Evolutionary conservation across 2,329 filamentous ascomycete species (phyloP).

Genomic region (Hymenoscyphus fructigenus): DNA sequence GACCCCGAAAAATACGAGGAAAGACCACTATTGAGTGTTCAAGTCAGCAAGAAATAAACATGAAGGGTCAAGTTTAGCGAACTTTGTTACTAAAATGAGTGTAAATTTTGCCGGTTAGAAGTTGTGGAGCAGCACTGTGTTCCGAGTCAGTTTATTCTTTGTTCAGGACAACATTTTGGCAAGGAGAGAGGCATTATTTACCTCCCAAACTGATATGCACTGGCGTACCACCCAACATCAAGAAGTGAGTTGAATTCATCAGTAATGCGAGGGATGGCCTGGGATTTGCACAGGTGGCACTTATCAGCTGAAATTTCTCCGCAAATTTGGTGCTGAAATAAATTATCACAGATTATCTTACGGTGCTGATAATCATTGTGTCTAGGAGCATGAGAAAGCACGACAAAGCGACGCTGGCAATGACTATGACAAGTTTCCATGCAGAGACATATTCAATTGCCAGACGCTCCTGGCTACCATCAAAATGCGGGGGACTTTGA

Average conservation of each 20-base stretch:
- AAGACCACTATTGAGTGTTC: background rate
- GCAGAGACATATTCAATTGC: background rate
- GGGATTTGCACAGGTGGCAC: background rate
- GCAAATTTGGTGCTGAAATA: too few relatives aligned
- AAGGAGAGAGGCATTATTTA: background rate
- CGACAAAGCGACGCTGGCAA: background rate
- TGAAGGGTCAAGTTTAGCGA: background rate
- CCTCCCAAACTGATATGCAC: slow-evolving; percentile 5
- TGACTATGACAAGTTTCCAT: background rate
- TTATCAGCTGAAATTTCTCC: too few relatives aligned
- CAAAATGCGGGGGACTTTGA: too few relatives aligned
- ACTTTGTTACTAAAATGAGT: slow-evolving; percentile 36
- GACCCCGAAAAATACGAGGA: slow-evolving; percentile 40
- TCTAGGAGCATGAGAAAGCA: slow-evolving; percentile 7
- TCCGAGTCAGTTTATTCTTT: background rate
- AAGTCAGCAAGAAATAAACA: slow-evolving; percentile 4
- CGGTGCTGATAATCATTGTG: slow-evolving; percentile 3
- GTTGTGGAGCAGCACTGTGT: slow-evolving; percentile 10
- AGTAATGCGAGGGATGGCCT: slow-evolving; percentile 32
- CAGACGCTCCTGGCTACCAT: too few relatives aligned
- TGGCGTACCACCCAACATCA: slow-evolving; percentile 38
- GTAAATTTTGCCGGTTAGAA: slow-evolving; percentile 17
- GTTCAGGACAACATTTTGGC: background rate
- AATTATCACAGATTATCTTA: background rate
- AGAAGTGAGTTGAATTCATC: slow-evolving; percentile 36